These are phyloP conservation scores for Pseudogymnoascus verrucosus DNA, from an alignment of 2,329 filamentous ascomycete species.

Conservation along the genomic window DNA sequence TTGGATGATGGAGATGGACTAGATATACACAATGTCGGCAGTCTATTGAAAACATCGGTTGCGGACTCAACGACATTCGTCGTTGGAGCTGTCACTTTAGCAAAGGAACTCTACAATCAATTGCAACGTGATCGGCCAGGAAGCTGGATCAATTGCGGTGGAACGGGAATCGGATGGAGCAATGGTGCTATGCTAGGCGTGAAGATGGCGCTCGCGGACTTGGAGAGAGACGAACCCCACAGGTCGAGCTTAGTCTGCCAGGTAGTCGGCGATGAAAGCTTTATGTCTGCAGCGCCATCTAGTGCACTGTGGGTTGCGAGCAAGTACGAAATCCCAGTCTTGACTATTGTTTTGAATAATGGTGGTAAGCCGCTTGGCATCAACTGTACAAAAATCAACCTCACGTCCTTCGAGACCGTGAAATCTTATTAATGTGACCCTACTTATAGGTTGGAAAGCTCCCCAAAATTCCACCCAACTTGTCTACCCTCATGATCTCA, in stretches of 20 bases:
- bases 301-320: conserved; percentile 50
- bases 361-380: conserved; percentile 32
- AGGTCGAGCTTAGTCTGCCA: conserved; percentile 45
- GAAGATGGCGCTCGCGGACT: conserved; percentile 34
- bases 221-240: conserved; percentile 33
- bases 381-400: too few relatives aligned
- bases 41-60: background rate
- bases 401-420: too few relatives aligned
- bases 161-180: conserved; percentile 46
- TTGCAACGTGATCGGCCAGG: conserved; percentile 28
- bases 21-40: conserved; percentile 11
- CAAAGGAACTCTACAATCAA: background rate
- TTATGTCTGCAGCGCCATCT: conserved; percentile 45
- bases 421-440: background rate
- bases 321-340: conserved; percentile 45
- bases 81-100: background rate
- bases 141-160: conserved; percentile 46
- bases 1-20: conserved; percentile 19
- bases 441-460: conserved; percentile 47
- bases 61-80: background rate
- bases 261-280: conserved; percentile 50
- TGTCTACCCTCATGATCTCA: conserved; percentile 50
- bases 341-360: conserved; percentile 51
- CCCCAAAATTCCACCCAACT: conserved; percentile 48
- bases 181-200: conserved; percentile 43